Conservation (phyloP, 108 stramenopile species). For the Cyclotella kingstonii region DNA sequence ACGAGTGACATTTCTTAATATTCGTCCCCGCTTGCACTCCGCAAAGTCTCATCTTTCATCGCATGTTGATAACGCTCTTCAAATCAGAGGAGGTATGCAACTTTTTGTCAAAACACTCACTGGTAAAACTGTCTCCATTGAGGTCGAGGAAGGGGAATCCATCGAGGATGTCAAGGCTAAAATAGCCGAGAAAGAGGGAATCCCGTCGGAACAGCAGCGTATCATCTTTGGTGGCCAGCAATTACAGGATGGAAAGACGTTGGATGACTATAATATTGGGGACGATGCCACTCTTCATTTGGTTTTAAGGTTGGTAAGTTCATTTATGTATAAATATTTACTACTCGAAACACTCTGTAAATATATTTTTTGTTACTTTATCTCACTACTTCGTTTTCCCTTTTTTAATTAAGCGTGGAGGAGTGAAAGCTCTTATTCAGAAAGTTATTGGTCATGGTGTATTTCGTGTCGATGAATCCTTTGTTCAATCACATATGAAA, state of each 20-base stretch:
- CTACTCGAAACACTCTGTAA: too few species aligned
- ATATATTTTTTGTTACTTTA: too few species aligned
- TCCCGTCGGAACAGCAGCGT: conserved; percentile 94
- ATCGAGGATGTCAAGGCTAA: conserved; percentile 98
- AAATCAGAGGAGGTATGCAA: conserved; percentile 86
- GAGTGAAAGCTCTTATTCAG: conserved; percentile 23
- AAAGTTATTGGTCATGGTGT: conserved; percentile 45
- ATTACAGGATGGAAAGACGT: conserved; percentile 91
- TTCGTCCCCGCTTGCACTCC: conserved; percentile 6
- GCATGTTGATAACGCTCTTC: conserved; percentile 27
- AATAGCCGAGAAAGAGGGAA: conserved; percentile 96
- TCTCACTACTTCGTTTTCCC: neutral
- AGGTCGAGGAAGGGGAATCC: conserved; percentile 95
- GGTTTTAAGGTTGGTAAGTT: conserved; percentile 73
- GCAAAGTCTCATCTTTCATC: conserved; percentile 2
- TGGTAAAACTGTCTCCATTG: conserved; percentile 94
- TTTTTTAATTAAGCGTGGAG: conserved; percentile 51
- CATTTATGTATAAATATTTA: neutral
- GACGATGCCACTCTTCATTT: conserved; percentile 95
- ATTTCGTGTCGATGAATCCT: conserved; percentile 75
- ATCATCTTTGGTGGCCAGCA: conserved; percentile 98
- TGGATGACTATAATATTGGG: conserved; percentile 94
- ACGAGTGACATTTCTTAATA: conserved; percentile 1
- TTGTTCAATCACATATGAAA: conserved; percentile 69
- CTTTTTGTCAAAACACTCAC: conserved; percentile 96